These are phyloP conservation scores for Lactarius quietus DNA, from an alignment of 768 basidiomycete genomes.

Conservation along the genomic window DNA sequence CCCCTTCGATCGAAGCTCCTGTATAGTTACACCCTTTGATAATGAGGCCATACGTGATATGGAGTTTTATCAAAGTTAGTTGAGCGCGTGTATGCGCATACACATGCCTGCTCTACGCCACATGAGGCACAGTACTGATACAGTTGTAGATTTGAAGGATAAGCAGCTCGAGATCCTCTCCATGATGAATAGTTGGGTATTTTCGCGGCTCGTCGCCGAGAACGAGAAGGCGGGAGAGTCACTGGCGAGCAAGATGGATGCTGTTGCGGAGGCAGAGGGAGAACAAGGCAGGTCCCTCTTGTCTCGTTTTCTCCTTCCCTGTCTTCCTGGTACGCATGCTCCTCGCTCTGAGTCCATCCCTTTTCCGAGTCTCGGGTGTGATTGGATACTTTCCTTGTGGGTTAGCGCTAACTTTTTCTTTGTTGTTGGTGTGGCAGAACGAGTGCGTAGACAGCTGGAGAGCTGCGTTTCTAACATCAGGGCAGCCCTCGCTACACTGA, in stretches of 20 bases:
- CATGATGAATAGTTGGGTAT: conserved; percentile 23
- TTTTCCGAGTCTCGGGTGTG: background rate
- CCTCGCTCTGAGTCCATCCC: background rate
- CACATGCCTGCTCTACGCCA: background rate
- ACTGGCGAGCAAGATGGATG: conserved; percentile 23
- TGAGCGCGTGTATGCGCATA: conserved; percentile 26
- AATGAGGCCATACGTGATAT: conserved; percentile 35
- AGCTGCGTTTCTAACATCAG: conserved; percentile 23
- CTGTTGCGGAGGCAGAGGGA: conserved; percentile 21
- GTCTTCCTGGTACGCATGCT: conserved; percentile 11
- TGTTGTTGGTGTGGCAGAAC: conserved; percentile 11
- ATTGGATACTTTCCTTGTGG: background rate
- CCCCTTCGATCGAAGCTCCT: conserved; percentile 33
- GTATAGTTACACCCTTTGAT: conserved; percentile 36
- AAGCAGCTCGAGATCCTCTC: conserved; percentile 20
- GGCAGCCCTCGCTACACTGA: conserved; percentile 15
- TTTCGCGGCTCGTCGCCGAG: conserved; percentile 21
- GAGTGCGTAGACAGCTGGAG: conserved; percentile 20
- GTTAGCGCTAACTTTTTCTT: conserved; percentile 8
- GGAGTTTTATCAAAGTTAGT: conserved; percentile 37
- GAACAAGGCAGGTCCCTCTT: conserved; percentile 27
- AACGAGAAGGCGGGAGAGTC: conserved; percentile 20
- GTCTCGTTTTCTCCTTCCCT: background rate
- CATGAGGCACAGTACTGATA: background rate
- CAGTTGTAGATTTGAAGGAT: conserved; percentile 21